Percentiles rank a stretch among this genome's conserved stretches.
phyloP scores from a whole-genome alignment of 1,284 basidiomycete species.

The Cryptococcus sp. region DNA sequence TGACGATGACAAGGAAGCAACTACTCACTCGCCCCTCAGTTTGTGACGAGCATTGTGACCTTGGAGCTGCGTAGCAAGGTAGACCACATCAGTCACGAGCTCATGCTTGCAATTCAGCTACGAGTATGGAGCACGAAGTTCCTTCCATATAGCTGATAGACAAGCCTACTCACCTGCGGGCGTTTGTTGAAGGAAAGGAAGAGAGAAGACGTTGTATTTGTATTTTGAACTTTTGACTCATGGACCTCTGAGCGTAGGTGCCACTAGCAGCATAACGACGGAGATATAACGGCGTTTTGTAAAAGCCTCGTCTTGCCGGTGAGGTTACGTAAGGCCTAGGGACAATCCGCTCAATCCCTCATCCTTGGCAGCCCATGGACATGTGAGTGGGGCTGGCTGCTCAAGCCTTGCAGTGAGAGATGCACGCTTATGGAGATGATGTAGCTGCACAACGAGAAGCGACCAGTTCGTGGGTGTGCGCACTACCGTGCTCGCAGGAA shows the following conservation, averaged over 20 bases:
- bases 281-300: constrained; percentile 1
- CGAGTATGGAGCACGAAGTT: neutral
- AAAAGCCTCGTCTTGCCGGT: neutral
- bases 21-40: constrained; percentile 25
- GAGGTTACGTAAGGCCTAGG: neutral
- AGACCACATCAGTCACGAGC: neutral
- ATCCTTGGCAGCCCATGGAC: no score
- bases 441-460: no score
- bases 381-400: no score
- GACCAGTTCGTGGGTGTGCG: no score
- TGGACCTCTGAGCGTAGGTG: no score
- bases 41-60: constrained; percentile 54
- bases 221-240: neutral
- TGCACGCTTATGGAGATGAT: no score
- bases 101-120: neutral
- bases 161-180: constrained; percentile 13
- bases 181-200: constrained; percentile 8
- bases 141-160: neutral
- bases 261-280: neutral
- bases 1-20: constrained; percentile 10
- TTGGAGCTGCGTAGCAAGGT: constrained; percentile 39
- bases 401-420: no score
- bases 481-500: no score
- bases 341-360: neutral
- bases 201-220: constrained; percentile 8